These are phyloP conservation scores for Paspalum vaginatum DNA, from an alignment of 176 grass and related monocot species.

Conservation along the genomic window DNA sequence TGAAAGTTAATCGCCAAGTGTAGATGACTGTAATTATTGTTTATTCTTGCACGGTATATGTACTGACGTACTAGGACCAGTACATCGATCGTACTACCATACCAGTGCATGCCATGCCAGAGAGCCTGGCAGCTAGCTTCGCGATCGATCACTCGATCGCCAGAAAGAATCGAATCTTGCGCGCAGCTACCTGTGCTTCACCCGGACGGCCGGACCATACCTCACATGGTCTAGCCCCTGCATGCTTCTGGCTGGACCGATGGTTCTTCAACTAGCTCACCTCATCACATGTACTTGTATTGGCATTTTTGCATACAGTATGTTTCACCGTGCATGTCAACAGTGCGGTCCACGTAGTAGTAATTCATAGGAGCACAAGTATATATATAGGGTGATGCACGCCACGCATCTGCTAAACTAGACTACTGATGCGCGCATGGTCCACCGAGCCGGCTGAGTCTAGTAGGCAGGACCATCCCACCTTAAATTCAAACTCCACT, in stretches of 20 bases:
- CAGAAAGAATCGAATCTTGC: slow-evolving; percentile 35
- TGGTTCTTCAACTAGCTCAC: background rate
- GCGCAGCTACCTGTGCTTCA: background rate
- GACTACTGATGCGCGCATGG: slow-evolving; percentile 20
- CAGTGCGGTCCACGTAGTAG: background rate
- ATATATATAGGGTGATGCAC: background rate
- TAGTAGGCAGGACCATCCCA: too few species aligned
- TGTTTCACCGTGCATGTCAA: slow-evolving; percentile 16
- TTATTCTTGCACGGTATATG: too few species aligned
- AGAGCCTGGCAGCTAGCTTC: too few species aligned
- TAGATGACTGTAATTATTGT: too few species aligned
- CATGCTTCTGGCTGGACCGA: background rate
- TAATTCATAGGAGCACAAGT: background rate
- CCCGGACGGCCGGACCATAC: background rate
- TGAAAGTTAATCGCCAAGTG: too few species aligned
- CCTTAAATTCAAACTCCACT: too few species aligned
- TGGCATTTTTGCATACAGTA: background rate
- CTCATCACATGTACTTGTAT: background rate
- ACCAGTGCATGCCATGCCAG: too few species aligned
- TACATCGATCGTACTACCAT: too few species aligned
- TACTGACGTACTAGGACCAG: too few species aligned
- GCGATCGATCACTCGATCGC: background rate
- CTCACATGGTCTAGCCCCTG: slow-evolving; percentile 19
- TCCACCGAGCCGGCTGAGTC: too few species aligned
- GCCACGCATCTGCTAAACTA: background rate